These are phyloP conservation scores for Dunaliella primolecta DNA, from an alignment of 139 green algal species.

Conservation along the genomic window DNA sequence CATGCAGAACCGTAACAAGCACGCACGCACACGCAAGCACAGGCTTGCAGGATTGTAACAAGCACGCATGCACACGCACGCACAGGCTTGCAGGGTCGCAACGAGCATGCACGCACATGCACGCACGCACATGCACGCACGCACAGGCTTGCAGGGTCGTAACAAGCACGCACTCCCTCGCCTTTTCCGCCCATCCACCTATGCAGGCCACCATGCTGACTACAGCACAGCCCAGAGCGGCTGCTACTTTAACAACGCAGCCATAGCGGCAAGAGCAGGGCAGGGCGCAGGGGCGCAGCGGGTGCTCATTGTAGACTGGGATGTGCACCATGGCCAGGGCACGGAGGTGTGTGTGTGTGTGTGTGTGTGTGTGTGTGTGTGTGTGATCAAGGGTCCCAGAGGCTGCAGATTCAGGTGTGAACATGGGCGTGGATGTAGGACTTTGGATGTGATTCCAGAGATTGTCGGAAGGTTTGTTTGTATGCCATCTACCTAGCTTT, in stretches of 20 bases:
- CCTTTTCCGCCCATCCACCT: neutral
- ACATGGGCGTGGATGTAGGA: too few relatives aligned
- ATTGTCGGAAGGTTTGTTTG: too few relatives aligned
- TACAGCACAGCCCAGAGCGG: conserved; percentile 55
- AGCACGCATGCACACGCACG: neutral
- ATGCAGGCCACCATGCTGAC: conserved; percentile 55
- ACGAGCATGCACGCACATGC: neutral
- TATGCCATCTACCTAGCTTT: too few relatives aligned
- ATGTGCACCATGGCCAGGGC: conserved; percentile 78
- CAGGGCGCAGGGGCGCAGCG: conserved; percentile 37
- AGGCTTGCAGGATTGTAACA: neutral
- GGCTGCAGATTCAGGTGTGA: too few relatives aligned
- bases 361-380: too few relatives aligned
- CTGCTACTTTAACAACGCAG: conserved; percentile 75
- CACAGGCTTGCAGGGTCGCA: neutral
- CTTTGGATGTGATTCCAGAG: too few relatives aligned
- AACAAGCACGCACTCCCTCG: neutral
- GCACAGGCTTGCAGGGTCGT: neutral
- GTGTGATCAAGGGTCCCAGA: too few relatives aligned
- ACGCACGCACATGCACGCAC: neutral
- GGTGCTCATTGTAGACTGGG: conserved; percentile 77
- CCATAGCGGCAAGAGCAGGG: conserved; percentile 50
- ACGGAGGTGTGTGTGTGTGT: conserved; percentile 30
- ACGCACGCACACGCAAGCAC: neutral
- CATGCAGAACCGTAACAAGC: too few relatives aligned